Conservation (phyloP, 139 green algal genomes). For the Pseudopediastrum boryanum region DNA sequence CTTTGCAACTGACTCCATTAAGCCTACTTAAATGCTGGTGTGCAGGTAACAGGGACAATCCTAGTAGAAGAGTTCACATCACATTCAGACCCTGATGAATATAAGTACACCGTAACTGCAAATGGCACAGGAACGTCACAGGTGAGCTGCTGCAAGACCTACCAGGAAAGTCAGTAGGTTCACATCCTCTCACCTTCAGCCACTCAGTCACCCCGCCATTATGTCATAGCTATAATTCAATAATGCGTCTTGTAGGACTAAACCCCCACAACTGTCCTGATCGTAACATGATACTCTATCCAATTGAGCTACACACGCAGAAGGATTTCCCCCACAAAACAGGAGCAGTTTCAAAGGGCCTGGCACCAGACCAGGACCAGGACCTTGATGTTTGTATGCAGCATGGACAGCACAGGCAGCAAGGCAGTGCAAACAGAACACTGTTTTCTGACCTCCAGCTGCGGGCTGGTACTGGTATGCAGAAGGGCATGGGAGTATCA, state of each 20-base stretch:
- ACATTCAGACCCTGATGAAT: conserved; percentile 72
- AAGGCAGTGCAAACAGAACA: background rate
- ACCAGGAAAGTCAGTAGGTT: background rate
- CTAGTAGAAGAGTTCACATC: conserved; percentile 69
- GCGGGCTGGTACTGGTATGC: no score
- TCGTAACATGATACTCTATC: no score
- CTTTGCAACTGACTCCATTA: conserved; percentile 3
- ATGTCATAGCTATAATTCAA: no score
- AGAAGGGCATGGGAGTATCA: no score
- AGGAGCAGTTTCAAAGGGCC: no score
- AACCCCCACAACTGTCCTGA: background rate
- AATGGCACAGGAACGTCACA: conserved; percentile 25
- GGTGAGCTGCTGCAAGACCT: background rate
- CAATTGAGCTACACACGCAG: no score
- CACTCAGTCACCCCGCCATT: no score
- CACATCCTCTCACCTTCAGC: no score
- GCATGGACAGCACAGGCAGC: background rate
- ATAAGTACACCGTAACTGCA: conserved; percentile 59
- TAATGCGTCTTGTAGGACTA: background rate
- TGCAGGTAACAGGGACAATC: conserved; percentile 58
- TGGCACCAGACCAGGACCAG: no score
- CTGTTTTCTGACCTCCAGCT: no score
- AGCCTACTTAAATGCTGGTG: background rate
- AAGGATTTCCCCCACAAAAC: no score
- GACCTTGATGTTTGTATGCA: no score